A percentile compares a stretch with the other conserved stretches of the same genome.
Evolutionary conservation across 148 eudicot species (phyloP).

Genomic region (Fallopia convolvulus): DNA sequence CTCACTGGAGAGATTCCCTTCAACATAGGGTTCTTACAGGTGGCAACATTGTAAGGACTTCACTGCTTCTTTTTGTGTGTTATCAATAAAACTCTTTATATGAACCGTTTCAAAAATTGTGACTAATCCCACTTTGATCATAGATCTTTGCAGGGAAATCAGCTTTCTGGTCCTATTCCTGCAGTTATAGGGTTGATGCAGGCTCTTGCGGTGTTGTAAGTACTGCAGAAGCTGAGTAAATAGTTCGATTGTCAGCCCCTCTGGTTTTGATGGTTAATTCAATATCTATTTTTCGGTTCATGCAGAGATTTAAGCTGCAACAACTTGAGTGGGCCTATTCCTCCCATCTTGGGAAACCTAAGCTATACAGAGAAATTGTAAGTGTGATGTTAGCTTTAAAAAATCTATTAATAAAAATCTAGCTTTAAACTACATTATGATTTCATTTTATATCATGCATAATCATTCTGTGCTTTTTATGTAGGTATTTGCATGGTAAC

Average conservation of each 20-base stretch:
- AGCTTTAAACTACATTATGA: not conserved
- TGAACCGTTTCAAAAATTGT: not conserved
- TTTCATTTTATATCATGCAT: not conserved
- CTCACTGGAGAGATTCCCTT: conserved; percentile 89
- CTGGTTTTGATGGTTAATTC: not conserved
- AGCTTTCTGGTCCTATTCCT: conserved; percentile 75
- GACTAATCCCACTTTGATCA: not conserved
- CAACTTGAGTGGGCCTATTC: conserved; percentile 76
- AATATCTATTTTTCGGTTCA: not conserved
- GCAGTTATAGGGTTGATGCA: conserved; percentile 97
- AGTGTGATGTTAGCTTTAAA: conserved; percentile 19
- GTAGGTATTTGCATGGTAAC: conserved; percentile 90
- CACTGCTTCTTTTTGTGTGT: not conserved
- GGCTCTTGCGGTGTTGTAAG: conserved; percentile 98
- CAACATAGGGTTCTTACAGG: conserved; percentile 94
- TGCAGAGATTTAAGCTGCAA: conserved; percentile 88
- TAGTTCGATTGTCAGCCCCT: conserved; percentile 1
- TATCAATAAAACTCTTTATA: not conserved
- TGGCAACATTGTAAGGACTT: conserved; percentile 70
- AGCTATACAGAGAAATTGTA: conserved; percentile 91
- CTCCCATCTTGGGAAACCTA: conserved; percentile 86
- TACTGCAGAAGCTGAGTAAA: conserved; percentile 1
- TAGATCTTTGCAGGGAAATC: conserved; percentile 91
- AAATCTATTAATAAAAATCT: not conserved
- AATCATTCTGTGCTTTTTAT: not conserved